Base-by-base conservation (phyloP, 2,329 filamentous ascomycete genomes). In the Neopestalotiopsis sp. region DNA sequence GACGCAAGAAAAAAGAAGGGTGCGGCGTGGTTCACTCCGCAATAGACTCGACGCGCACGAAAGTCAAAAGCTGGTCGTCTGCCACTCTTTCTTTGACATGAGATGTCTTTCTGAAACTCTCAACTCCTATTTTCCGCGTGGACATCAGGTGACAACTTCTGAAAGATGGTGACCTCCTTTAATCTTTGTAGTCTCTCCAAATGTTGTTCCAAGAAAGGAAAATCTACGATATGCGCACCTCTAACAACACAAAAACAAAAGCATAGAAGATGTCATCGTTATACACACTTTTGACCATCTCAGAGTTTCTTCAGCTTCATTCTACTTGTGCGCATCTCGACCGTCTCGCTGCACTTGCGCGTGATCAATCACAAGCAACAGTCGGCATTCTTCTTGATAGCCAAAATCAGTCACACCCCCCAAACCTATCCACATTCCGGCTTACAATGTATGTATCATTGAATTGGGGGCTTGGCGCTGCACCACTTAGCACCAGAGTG, bases 201-300 rank as follows among this genome's bases (percentile, higher is more conserved):
- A n/a, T 38, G 34, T 10, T 38, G 34, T 10, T 38, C 34, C 34
- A n/a, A 9, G 3, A n/a, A n/a, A 49, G 45, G 45, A 9, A 17
- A 20, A 17, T 6, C 45, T 49, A 20, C 45, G 7, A 52, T 52
- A n/a, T 20, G 24, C 3, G 20, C 45, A 52, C 45, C 20, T 20
- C n/a, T 9, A 24, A 52, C 4, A n/a, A 20, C 6, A 49, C 4
- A 52, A n/a, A 20, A n/a, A 49, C 3, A 52, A 52, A 2, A 52
- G 20, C 9, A 52, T n/a, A 52, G 45, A 52, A 17, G 45, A 52
- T 52, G 45, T 52, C 45, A 52, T 52, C 45, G 45, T 52, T 52
- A n/a, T 52, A 52, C 45, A 52, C 45, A 52, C 45, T 52, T 52
- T 52, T 52, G 45, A 20, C 45, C 45, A 52, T 52, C 45, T 52